Conservation (phyloP, 2,329 filamentous ascomycete species). For the Calycina herbarum region DNA sequence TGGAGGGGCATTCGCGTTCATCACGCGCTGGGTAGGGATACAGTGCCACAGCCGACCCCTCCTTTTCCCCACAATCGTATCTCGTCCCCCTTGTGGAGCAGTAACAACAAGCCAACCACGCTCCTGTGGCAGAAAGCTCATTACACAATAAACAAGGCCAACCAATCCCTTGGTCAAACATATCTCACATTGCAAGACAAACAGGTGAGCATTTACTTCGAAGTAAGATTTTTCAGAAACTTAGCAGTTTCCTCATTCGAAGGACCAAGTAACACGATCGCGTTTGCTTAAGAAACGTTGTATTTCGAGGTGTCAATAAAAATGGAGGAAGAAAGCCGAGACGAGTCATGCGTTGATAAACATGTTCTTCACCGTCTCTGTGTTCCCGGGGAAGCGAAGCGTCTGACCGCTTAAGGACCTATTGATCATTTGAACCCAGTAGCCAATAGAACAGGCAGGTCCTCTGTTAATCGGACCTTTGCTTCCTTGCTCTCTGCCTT, state of each 20-base stretch:
- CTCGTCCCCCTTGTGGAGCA: neutral
- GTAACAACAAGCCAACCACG: neutral
- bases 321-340: neutral
- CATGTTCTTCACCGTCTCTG: neutral
- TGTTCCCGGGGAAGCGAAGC: neutral
- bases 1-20: neutral
- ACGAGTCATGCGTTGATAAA: neutral
- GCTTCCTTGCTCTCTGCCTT: neutral
- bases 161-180: neutral
- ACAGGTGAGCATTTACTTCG: neutral
- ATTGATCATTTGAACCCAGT: neutral
- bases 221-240: neutral
- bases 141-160: neutral
- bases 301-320: neutral
- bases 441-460: conserved; percentile 2
- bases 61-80: neutral
- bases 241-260: neutral
- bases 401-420: neutral
- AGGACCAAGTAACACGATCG: neutral
- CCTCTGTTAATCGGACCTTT: neutral
- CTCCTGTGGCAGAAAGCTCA: neutral
- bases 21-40: neutral
- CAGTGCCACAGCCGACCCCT: neutral
- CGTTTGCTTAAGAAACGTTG: neutral
- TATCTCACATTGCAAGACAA: neutral